phyloP scores from a whole-genome alignment of 805 yeast genomes.

The Metschnikowia lochheadii region DNA sequence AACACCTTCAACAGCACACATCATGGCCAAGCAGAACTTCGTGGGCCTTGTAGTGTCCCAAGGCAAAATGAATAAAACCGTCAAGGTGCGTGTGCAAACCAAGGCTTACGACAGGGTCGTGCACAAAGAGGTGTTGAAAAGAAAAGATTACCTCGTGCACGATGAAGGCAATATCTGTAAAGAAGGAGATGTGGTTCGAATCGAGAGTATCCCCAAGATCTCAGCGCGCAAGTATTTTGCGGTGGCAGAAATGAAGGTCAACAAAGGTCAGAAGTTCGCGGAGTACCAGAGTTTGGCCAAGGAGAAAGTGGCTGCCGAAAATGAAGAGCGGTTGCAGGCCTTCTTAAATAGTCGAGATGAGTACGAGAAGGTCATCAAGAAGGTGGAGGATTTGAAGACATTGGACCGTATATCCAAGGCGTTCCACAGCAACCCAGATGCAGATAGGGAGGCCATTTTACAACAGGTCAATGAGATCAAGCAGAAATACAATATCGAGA shows the following conservation, averaged over 20 bases:
- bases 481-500: conserved; percentile 31
- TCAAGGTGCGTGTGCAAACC: conserved; percentile 83
- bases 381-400: conserved; percentile 36
- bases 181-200: conserved; percentile 94
- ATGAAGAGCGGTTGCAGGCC: conserved; percentile 48
- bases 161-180: conserved; percentile 89
- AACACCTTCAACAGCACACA: not conserved
- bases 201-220: conserved; percentile 82
- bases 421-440: conserved; percentile 23
- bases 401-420: conserved; percentile 29
- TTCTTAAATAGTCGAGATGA: conserved; percentile 46
- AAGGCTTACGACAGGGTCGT: conserved; percentile 66
- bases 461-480: conserved; percentile 35
- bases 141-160: conserved; percentile 86
- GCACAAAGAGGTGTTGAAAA: conserved; percentile 69
- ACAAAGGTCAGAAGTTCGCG: conserved; percentile 90
- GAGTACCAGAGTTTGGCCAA: conserved; percentile 72
- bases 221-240: conserved; percentile 83
- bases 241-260: conserved; percentile 83
- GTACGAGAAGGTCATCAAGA: conserved; percentile 24
- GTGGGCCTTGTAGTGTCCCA: conserved; percentile 92
- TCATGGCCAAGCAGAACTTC: conserved; percentile 86
- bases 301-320: conserved; percentile 62
- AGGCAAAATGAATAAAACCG: conserved; percentile 94
- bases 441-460: conserved; percentile 22